phyloP scores from a whole-genome alignment of 371 early-diverging fungal species.

The Mortierella sp. region DNA sequence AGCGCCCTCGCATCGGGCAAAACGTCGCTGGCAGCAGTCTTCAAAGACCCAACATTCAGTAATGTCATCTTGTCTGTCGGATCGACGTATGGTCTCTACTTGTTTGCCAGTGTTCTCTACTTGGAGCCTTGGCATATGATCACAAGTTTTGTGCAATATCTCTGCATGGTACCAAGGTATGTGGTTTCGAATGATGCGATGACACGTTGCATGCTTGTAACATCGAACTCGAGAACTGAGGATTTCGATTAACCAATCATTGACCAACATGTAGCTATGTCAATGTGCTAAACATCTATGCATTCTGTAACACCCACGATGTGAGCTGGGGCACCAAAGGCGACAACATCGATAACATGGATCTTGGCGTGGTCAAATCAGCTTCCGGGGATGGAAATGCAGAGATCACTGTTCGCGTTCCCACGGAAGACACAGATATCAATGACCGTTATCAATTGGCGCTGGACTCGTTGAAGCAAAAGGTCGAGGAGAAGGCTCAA shows the following conservation, averaged over 20 bases:
- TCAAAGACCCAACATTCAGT: constrained; percentile 57
- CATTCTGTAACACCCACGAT: constrained; percentile 78
- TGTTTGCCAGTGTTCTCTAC: constrained; percentile 68
- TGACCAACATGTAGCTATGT: too few relatives aligned
- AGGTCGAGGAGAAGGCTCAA: constrained; percentile 61
- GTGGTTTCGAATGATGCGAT: too few relatives aligned
- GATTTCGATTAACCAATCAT: too few relatives aligned
- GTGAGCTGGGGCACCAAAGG: constrained; percentile 96
- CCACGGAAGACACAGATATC: constrained; percentile 81
- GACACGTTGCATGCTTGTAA: too few relatives aligned
- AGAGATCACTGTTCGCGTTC: constrained; percentile 74
- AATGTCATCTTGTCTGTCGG: constrained; percentile 66
- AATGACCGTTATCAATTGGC: constrained; percentile 82
- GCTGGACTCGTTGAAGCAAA: constrained; percentile 62
- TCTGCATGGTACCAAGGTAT: constrained; percentile 67
- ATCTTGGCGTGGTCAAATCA: constrained; percentile 73
- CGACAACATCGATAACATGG: constrained; percentile 68
- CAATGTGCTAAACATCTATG: constrained; percentile 74
- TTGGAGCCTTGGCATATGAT: constrained; percentile 77
- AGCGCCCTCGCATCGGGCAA: constrained; percentile 35
- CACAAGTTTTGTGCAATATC: constrained; percentile 69
- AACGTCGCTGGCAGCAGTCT: constrained; percentile 17
- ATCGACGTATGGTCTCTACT: constrained; percentile 75
- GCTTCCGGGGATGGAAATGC: constrained; percentile 52
- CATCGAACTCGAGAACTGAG: too few relatives aligned